phyloP scores from a whole-genome alignment of 2,329 filamentous ascomycete genomes.

The Stylonectria norvegica region DNA sequence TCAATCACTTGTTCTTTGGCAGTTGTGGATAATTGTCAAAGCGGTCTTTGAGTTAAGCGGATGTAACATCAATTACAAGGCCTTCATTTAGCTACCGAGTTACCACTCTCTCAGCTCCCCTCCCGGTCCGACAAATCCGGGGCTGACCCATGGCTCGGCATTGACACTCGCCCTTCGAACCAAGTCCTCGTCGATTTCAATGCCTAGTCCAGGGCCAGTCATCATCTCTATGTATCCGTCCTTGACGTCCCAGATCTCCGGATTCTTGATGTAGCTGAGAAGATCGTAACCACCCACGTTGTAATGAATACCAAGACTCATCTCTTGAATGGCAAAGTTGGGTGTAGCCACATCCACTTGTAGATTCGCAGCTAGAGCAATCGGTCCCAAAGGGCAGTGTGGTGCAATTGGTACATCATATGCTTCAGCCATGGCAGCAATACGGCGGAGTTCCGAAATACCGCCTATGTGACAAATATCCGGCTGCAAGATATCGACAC shows the following conservation, averaged over 20 bases:
- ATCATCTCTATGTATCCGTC: constrained; percentile 62
- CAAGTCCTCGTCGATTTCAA: constrained; percentile 68
- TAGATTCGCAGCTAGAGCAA: constrained; percentile 67
- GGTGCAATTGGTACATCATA: constrained; percentile 73
- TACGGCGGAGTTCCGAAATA: constrained; percentile 66
- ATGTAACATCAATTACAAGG: no score
- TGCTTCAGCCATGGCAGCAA: constrained; percentile 68
- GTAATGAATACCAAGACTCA: constrained; percentile 78
- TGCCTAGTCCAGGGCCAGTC: constrained; percentile 61
- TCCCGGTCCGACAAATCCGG: constrained; percentile 65
- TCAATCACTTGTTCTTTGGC: no score
- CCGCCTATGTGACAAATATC: constrained; percentile 71
- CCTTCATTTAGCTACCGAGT: no score
- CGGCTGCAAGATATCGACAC: constrained; percentile 69
- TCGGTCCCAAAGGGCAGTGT: constrained; percentile 70
- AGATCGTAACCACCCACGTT: constrained; percentile 63
- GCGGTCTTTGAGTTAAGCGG: no score
- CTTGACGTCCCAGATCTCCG: constrained; percentile 62
- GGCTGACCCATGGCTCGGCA: constrained; percentile 61
- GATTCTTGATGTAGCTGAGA: constrained; percentile 62
- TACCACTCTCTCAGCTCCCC: constrained; percentile 67
- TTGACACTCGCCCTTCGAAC: constrained; percentile 57
- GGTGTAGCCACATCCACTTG: constrained; percentile 60
- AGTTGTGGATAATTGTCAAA: no score
- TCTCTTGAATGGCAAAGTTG: constrained; percentile 74